phyloP scores from a whole-genome alignment of 495 filamentous ascomycete species.

The Immersiella caudata region DNA sequence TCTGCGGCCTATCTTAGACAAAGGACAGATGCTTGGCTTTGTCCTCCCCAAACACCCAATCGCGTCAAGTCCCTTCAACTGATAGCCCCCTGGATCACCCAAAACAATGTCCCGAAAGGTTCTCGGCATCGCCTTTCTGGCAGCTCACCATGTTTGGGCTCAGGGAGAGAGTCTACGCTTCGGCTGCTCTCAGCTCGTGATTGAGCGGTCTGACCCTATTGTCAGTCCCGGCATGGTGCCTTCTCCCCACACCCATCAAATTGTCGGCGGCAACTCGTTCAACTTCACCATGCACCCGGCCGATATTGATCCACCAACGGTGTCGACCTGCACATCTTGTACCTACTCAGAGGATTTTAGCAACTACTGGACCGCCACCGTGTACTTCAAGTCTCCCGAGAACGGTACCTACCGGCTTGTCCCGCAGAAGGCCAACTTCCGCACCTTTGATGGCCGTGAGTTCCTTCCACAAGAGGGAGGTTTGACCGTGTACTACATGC shows the following conservation, averaged over 20 bases:
- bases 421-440: slow-evolving; percentile 28
- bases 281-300: slow-evolving; percentile 29
- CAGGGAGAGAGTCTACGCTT: slow-evolving; percentile 19
- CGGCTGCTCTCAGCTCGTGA: slow-evolving; percentile 22
- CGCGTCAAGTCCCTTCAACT: background rate
- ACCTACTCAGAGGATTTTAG: slow-evolving; percentile 36
- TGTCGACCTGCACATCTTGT: slow-evolving; percentile 36
- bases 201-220: slow-evolving; percentile 26
- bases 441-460: background rate
- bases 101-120: background rate
- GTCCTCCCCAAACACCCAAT: background rate
- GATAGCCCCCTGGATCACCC: background rate
- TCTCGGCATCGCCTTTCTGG: background rate
- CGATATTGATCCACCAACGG: slow-evolving; percentile 28
- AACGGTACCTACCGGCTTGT: slow-evolving; percentile 44
- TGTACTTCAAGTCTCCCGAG: slow-evolving; percentile 37
- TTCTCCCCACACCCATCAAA: slow-evolving; percentile 29
- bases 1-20: background rate
- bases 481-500: slow-evolving; percentile 45
- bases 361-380: slow-evolving; percentile 47
- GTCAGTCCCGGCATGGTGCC: slow-evolving; percentile 23
- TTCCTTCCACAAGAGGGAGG: slow-evolving; percentile 31
- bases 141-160: slow-evolving; percentile 1
- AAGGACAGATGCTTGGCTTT: too few relatives aligned
- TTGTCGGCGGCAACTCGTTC: slow-evolving; percentile 32